These are phyloP conservation scores for Eremochloa ophiuroides DNA, from an alignment of 176 grass and related monocot species.

Conservation along the genomic window DNA sequence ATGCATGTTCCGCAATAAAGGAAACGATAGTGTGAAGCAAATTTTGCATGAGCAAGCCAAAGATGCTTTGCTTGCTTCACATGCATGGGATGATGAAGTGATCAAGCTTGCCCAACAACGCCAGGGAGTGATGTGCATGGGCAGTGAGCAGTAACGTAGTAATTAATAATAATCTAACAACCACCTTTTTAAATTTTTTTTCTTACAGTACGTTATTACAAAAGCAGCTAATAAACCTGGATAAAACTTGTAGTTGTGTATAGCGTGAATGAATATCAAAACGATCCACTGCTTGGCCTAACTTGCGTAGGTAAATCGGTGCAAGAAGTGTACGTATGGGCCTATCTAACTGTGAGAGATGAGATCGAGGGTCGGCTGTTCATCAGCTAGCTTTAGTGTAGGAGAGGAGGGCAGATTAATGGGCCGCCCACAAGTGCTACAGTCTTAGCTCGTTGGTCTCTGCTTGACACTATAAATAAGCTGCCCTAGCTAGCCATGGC, in stretches of 20 bases:
- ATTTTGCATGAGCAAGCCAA: slow-evolving; percentile 24
- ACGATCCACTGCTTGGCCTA: slow-evolving; percentile 6
- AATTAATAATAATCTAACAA: background rate
- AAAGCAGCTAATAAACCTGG: background rate
- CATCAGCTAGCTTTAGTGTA: background rate
- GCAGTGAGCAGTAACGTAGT: background rate
- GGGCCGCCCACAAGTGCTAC: background rate
- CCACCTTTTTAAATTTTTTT: too few species aligned
- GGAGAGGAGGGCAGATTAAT: background rate
- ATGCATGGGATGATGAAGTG: background rate
- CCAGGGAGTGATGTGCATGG: background rate
- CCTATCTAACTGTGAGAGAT: background rate
- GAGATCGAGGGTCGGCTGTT: background rate
- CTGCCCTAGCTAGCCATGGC: background rate
- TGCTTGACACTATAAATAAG: slow-evolving; percentile 34
- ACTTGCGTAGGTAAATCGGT: background rate
- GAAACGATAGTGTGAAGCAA: slow-evolving; percentile 4
- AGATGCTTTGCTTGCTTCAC: background rate
- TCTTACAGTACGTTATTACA: background rate
- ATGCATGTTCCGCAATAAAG: background rate
- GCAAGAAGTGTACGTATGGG: background rate
- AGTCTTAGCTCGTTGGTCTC: slow-evolving; percentile 8
- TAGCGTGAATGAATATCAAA: background rate
- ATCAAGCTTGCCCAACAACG: background rate
- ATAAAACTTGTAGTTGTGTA: background rate